Percentiles rank a stretch among this genome's conserved stretches.
Conservation (phyloP, 2,329 filamentous ascomycete species). For the Teratosphaeria zuluensis region DNA sequence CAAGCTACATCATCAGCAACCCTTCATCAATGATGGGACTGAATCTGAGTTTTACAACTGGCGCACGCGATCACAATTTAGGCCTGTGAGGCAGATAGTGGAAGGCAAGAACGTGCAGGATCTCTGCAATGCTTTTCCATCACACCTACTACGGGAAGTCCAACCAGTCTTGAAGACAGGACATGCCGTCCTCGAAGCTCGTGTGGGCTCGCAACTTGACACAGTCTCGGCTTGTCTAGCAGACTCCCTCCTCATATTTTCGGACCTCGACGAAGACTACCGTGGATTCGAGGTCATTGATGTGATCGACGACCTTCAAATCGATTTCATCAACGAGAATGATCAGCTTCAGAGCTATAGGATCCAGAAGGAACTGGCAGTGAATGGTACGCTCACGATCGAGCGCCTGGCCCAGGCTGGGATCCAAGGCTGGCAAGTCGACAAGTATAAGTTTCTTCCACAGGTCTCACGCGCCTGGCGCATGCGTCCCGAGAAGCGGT, state of each 20-base stretch:
- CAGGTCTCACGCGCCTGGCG: constrained; percentile 41
- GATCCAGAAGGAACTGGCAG: constrained; percentile 6
- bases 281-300: constrained; percentile 25
- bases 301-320: constrained; percentile 6
- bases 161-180: constrained; percentile 43
- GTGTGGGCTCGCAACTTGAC: constrained; percentile 39
- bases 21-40: too few relatives aligned
- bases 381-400: constrained; percentile 8
- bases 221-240: constrained; percentile 45
- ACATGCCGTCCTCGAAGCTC: constrained; percentile 33
- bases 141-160: constrained; percentile 31
- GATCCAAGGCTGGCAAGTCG: constrained; percentile 33
- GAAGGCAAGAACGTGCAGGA: constrained; percentile 13
- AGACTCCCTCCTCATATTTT: constrained; percentile 36
- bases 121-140: constrained; percentile 32
- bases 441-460: constrained; percentile 47
- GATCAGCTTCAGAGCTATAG: not conserved
- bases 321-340: constrained; percentile 2
- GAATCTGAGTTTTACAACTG: constrained; percentile 12
- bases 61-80: constrained; percentile 11
- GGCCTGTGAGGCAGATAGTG: constrained; percentile 6
- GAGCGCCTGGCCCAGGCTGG: constrained; percentile 5
- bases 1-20: too few relatives aligned
- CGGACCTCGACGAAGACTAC: constrained; percentile 38
- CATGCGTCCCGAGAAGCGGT: constrained; percentile 24